Base-by-base conservation (phyloP, 768 basidiomycete genomes). In the Gloeostereum incarnatum region DNA sequence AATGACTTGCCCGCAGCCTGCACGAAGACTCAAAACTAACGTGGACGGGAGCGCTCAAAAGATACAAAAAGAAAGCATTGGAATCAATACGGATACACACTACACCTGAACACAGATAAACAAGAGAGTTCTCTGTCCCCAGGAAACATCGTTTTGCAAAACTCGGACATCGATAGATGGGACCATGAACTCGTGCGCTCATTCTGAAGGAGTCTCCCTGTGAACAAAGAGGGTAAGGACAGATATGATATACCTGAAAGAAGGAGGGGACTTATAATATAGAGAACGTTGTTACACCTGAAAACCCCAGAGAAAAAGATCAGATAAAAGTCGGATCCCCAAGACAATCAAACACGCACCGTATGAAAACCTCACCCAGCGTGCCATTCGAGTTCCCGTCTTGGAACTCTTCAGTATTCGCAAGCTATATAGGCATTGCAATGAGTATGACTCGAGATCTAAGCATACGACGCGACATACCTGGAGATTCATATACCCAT, bases 401-500 rank as follows among this genome's bases (percentile, higher is more conserved):
- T 58, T 97, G 92, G 50, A 84, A 94, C 58, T 99, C 96, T 59
- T 98, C 96, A 2, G 96, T 93, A 59, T 98, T 98, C n/a, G 93
- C 94, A 37, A 99, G 71, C 94, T 99, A 47, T 4, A 40, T 17
- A 23, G 10, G n/a, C 36, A 39, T 39, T 20, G 38, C 36, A 24
- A 25, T 35, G n/a, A 23, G 9, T 21, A 35, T 26, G 3, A 18
- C 41, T 22, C 26, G 25, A 32, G 37, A 40, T 19, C 19, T 23
- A 20, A n/a, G n/a, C n/a, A 26, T 36, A 6, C 14, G 8, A 38
- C 36, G 23, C 42, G 24, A 57, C 66, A 43, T 51, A 89, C 94
- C 71, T 99, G 96, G 33, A 99, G 76, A 60, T 99, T 99, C 96
- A 98, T 98, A 66, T 96, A 99, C 9, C 90, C 90, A 61, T 99